These are phyloP conservation scores for Luffa acutangula DNA, from an alignment of 306 rosid genomes.

Conservation along the genomic window DNA sequence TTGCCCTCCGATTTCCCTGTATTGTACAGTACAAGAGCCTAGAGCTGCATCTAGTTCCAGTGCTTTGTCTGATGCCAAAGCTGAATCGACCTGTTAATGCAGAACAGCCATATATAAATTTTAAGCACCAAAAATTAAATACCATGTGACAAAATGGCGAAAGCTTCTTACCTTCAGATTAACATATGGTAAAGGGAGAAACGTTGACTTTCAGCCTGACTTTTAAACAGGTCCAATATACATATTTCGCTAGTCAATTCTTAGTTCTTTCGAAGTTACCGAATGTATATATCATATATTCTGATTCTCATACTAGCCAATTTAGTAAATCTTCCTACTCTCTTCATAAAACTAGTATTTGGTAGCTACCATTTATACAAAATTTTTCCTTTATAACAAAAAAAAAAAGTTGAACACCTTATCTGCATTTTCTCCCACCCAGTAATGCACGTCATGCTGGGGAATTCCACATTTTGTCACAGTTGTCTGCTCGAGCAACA, in stretches of 20 bases:
- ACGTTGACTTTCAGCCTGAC: neutral
- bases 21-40: conserved; percentile 92
- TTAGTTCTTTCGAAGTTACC: neutral
- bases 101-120: neutral
- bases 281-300: neutral
- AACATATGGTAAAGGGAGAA: neutral
- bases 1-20: conserved; percentile 80
- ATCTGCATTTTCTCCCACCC: conserved; percentile 47
- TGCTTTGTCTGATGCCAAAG: conserved; percentile 81
- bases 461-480: conserved; percentile 53
- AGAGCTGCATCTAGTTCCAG: conserved; percentile 86
- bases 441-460: conserved; percentile 75
- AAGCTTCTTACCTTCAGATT: neutral
- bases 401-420: neutral
- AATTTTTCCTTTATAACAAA: neutral
- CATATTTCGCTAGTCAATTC: neutral
- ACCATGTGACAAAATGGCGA: neutral
- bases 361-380: neutral
- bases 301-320: neutral
- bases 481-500: conserved; percentile 46
- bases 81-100: conserved; percentile 60
- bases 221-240: neutral
- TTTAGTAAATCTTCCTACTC: neutral
- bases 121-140: neutral
- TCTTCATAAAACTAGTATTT: neutral